Evolutionary conservation across 306 rosid genomes (phyloP).

Genomic region (Inga leiocalycina): DNA sequence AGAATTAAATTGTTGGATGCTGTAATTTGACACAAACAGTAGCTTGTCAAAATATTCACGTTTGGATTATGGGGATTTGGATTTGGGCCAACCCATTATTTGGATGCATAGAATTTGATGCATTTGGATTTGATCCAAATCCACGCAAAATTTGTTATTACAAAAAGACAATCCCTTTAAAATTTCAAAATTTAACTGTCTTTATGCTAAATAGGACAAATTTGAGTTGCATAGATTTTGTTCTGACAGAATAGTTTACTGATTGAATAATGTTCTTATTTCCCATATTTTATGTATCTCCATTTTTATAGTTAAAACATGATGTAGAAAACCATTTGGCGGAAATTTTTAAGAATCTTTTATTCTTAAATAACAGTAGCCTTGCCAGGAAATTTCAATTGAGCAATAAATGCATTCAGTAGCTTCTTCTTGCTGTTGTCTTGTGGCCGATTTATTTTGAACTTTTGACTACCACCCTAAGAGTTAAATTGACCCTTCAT

Average conservation of each 20-base stretch:
- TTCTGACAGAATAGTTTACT: background rate
- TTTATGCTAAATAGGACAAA: too few species aligned
- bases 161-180: too few species aligned
- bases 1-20: background rate
- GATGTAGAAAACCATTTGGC: background rate
- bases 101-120: too few species aligned
- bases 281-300: background rate
- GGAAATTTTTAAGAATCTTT: background rate
- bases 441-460: background rate
- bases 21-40: too few species aligned
- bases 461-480: background rate
- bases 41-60: too few species aligned
- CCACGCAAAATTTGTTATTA: too few species aligned
- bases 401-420: background rate
- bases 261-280: background rate
- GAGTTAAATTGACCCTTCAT: background rate
- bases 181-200: background rate
- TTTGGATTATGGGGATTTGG: too few species aligned
- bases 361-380: too few species aligned
- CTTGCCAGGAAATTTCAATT: background rate
- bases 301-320: background rate
- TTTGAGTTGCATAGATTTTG: background rate
- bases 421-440: background rate
- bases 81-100: too few species aligned
- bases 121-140: too few species aligned